Base-by-base conservation (phyloP, 2,329 filamentous ascomycete genomes). In the Penicillium sp. region DNA sequence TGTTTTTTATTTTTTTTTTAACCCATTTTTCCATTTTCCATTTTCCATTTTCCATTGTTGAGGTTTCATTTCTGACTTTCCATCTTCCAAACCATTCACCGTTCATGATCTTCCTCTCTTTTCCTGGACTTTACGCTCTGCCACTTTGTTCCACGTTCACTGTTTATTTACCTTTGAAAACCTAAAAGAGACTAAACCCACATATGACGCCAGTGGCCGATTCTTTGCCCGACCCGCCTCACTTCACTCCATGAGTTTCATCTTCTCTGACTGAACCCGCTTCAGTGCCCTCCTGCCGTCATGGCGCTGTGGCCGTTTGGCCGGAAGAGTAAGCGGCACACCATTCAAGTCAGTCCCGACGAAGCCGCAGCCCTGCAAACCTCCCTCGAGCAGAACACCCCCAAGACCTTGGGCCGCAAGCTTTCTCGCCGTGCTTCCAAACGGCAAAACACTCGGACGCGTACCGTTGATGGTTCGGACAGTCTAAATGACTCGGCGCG, bases 261-360 rank as follows among this genome's bases (percentile, higher is more conserved):
- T 50, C 47, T 31, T 49, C 50, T 52, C 45, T 50, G 45, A 60
- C 48, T 47, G 52, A 56, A 16, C 6, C 54, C 49, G 54, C 52
- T 52, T 39, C 46, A 59, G 49, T 45, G 58, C 47, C 45, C 51
- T 61, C 38, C 50, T 49, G 58, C 45, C 67, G 68, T 62, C 65
- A 93, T 93, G 89, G 84, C 86, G 70, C 77, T 92, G 73, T 95
- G 90, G 90, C 89, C 86, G 56, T 95, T 95, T 74, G 81, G 86
- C 73, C 85, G 87, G 67, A 86, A 81, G 75, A 86, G 82, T 74
- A 86, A 85, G 73, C 85, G 85, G 74, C 84, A 83, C 71, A 81
- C 79, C 62, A 80, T 80, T 62, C 73, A 81, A 60, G 74, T 80
- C 54, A 81, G 81, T 64, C 72, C 79, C 65, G 79, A 84, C 68